Base-by-base conservation (phyloP, 139 green algal genomes). In the Mesotaenium endlicherianum region DNA sequence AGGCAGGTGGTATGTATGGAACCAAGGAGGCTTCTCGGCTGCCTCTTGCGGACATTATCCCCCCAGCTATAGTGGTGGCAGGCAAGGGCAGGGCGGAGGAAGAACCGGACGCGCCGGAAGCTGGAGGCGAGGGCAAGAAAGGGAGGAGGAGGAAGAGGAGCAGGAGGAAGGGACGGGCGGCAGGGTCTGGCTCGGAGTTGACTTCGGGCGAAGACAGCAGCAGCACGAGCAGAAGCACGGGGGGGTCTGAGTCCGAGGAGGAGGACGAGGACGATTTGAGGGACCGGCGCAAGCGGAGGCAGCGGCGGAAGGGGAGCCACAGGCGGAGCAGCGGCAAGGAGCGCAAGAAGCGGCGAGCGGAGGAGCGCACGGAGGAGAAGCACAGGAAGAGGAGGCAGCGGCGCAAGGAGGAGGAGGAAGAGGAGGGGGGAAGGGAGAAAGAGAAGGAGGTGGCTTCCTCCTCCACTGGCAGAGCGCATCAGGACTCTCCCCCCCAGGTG, bases 321-420 rank as follows among this genome's bases (percentile, higher is more conserved):
- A 16, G 16, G 49, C 49, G 49, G 14, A 59, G 16, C 14, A 75
- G 64, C 34, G 14, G 17, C 34, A 44, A 75, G 64, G 64, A 80
- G 72, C 49, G 72, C 30, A 2, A 36, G 72, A 74, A 41, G 49
- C n/a, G 50, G 4, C 47, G 42, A 71, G 69, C 1, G 50, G 41
- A 75, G 50, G 77, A 31, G 58, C 34, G n/a, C n/a, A 78, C 11
- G 49, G 34, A 81, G 53, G 36, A 81, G 39, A 1, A 81, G 50
- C 39, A 45, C 58, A 34, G 64, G 50, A 78, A 81, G 58, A 81
- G 41, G 74, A 30, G 5, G 34, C 38, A 26, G 17, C 39, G 58
- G 74, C 34, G 69, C 17, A 77, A 81, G 58, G n/a, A 6, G 1
- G n/a, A 83, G 31, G 17, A 82, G 74, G 20, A 5, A 81, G 67